phyloP scores from a whole-genome alignment of 176 grass and related monocot genomes.

The Carex myosuroides region DNA sequence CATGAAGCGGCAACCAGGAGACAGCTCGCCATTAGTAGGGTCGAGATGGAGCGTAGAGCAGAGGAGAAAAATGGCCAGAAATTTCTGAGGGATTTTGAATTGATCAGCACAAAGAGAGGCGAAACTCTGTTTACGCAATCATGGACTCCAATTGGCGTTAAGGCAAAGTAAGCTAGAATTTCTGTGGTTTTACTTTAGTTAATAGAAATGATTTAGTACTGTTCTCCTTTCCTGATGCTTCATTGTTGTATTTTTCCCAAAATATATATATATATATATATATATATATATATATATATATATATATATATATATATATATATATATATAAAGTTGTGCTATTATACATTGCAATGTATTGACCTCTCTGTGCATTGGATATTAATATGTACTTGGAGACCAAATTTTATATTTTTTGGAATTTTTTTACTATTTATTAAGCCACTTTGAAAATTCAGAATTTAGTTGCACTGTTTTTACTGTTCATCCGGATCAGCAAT shows the following conservation, averaged over 20 bases:
- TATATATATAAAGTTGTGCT: too few species aligned
- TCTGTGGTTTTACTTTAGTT: neutral
- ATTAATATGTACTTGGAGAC: too few species aligned
- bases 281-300: too few species aligned
- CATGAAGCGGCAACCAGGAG: conserved; percentile 34
- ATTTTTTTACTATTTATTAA: too few species aligned
- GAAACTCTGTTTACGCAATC: conserved; percentile 79
- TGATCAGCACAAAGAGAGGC: conserved; percentile 48
- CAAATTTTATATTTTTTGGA: too few species aligned
- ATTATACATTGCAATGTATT: too few species aligned
- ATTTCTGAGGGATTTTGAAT: conserved; percentile 37
- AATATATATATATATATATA: too few species aligned
- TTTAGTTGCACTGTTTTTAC: too few species aligned
- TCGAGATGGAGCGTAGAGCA: conserved; percentile 27
- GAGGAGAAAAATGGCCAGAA: conserved; percentile 19
- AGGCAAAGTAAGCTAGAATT: conserved; percentile 4
- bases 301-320: too few species aligned
- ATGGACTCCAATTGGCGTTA: conserved; percentile 40
- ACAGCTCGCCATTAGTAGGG: conserved; percentile 40
- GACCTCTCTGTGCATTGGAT: too few species aligned
- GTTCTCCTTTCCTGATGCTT: neutral
- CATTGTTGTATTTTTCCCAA: neutral
- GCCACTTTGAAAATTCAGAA: too few species aligned
- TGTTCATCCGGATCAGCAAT: too few species aligned
- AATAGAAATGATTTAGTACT: neutral